Conservation (phyloP, 2,329 filamentous ascomycete species). For the Colletotrichum sp. region DNA sequence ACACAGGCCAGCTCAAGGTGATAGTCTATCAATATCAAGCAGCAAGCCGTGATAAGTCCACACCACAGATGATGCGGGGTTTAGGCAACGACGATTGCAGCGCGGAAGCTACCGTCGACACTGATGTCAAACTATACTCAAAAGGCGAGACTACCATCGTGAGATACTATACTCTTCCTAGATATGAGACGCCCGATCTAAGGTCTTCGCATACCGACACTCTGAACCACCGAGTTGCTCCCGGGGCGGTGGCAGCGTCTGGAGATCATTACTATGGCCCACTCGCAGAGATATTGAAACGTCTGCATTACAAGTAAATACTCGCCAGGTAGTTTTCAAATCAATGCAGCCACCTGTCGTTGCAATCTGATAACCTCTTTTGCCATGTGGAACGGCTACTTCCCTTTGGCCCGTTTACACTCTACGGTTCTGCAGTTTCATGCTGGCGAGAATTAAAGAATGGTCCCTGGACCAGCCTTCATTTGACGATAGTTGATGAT, state of each 20-base stretch:
- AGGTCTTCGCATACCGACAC: not conserved
- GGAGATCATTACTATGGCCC: not conserved
- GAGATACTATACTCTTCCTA: no score
- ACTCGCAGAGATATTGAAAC: not conserved
- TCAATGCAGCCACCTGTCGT: no score
- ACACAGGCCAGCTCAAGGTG: not conserved
- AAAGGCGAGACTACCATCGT: not conserved
- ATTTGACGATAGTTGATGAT: not conserved
- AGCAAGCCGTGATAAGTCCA: not conserved
- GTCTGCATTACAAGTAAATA: no score
- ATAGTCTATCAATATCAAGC: not conserved
- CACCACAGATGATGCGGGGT: rapidly evolving
- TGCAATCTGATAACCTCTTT: rapidly evolving
- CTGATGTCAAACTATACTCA: not conserved
- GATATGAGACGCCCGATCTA: not conserved
- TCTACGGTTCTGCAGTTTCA: not conserved
- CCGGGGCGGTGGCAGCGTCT: not conserved
- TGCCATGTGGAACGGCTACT: not conserved
- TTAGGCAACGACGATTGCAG: not conserved
- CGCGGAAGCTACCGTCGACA: not conserved
- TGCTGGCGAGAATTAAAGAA: not conserved
- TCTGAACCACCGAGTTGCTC: not conserved
- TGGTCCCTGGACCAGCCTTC: not conserved
- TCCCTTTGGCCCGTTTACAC: not conserved
- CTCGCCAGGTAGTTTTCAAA: no score